These are phyloP conservation scores for Schizonepeta tenuifolia DNA, from an alignment of 257 asterid species.

Conservation along the genomic window DNA sequence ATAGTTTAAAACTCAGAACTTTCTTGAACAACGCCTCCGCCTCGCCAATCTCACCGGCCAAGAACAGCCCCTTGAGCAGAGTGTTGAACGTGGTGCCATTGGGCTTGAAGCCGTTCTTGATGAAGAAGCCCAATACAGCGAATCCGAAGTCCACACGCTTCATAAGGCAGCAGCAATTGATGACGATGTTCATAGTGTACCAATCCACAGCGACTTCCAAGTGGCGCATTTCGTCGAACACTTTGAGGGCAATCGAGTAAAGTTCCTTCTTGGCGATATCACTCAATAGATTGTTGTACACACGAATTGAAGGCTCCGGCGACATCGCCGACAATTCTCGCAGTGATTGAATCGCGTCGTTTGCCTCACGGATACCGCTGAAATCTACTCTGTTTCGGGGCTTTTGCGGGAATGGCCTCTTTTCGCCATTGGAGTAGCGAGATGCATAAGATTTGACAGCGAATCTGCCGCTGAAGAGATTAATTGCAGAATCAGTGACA, in stretches of 20 bases:
- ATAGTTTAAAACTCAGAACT: slow-evolving; percentile 13
- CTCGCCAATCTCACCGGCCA: slow-evolving; percentile 8
- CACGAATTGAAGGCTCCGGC: slow-evolving; percentile 40
- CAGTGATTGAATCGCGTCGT: slow-evolving; percentile 36
- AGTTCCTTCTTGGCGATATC: slow-evolving; percentile 34
- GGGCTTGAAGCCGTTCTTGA: slow-evolving; percentile 42
- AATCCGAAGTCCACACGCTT: slow-evolving; percentile 40
- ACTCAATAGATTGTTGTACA: slow-evolving; percentile 36
- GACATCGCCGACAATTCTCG: slow-evolving; percentile 29
- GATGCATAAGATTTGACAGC: slow-evolving; percentile 23
- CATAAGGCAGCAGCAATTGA: slow-evolving; percentile 36
- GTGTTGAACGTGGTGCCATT: slow-evolving; percentile 31
- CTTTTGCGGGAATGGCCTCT: slow-evolving; percentile 1
- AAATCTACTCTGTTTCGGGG: slow-evolving; percentile 26
- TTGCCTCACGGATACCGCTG: slow-evolving; percentile 15
- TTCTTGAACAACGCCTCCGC: slow-evolving; percentile 20
- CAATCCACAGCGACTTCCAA: slow-evolving; percentile 32
- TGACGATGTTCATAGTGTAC: slow-evolving; percentile 37
- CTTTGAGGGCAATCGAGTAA: slow-evolving; percentile 32
- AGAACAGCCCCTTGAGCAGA: slow-evolving; percentile 25
- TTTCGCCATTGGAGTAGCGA: background rate
- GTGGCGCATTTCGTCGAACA: slow-evolving; percentile 43
- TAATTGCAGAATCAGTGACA: slow-evolving; percentile 17
- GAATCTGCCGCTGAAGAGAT: slow-evolving; percentile 15
- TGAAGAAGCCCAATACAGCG: slow-evolving; percentile 33